Base-by-base conservation (phyloP, 1,284 basidiomycete species). In the Moesziomyces sp. region DNA sequence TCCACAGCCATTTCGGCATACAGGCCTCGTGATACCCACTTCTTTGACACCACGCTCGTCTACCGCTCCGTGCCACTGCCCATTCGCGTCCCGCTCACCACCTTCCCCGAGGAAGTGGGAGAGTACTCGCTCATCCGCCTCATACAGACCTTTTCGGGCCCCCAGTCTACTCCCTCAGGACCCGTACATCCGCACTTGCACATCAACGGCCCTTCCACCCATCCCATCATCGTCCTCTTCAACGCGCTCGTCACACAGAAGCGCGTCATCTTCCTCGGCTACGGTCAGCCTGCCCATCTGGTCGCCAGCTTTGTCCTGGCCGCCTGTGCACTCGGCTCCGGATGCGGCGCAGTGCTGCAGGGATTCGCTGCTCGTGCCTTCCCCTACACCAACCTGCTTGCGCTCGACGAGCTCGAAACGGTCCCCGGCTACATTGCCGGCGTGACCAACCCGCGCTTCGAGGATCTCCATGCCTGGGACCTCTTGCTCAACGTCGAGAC, bases 41-140 rank as follows among this genome's bases (percentile, higher is more conserved):
- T 92, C 81, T 97, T 90, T 85, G 91, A 94, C 80, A 93, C 94
- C 0, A 88, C 88, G 11, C 91, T 95, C 58, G 88, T 87, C 28
- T 97, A 94, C 30, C 67, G 76, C 42, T 66, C 72, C 45, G 54
- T 77, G 5, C 53, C 58, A 8, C 38, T 82, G 13, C 74, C 73
- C 3, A 69, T 82, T 2, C 64, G 77, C 2, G 56, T 82, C 13
- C 82, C 82, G 5, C 61, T 80, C 16, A 68, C 70, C 46, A 62
- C 64, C 6, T 83, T 82, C 33, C 70, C 92, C 0, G 93, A 96
- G 83, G 95, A 99, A 87, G 93, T 99, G 57, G 95, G 95, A 57
- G 95, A 97, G 93, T 98, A 95, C 85, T 97, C 95, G 19, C 86
- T 98, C 64, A 94, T 95, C 64, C 90, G 91, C 72, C 88, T 98